Percentiles rank a stretch among this genome's conserved stretches.
phyloP scores from a whole-genome alignment of 2,329 filamentous ascomycete species.

The Microcyclosporella mali region DNA sequence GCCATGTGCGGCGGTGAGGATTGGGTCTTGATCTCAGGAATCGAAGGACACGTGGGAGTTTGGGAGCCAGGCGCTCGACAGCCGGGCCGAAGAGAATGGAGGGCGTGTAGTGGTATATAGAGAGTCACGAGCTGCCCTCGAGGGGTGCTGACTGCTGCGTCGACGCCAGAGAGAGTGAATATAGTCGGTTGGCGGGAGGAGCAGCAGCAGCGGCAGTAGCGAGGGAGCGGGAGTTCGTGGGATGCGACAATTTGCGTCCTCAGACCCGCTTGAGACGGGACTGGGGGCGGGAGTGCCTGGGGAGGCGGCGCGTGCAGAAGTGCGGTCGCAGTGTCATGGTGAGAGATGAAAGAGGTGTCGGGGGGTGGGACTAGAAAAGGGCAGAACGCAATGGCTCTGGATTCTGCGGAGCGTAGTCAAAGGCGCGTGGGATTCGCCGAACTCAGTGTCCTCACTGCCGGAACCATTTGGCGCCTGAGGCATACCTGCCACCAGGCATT shows the following conservation, averaged over 20 bases:
- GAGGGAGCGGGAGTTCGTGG: conserved; percentile 27
- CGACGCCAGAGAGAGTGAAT: conserved; percentile 10
- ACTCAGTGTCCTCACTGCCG: no score
- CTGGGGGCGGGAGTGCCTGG: conserved; percentile 38
- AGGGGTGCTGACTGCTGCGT: background rate
- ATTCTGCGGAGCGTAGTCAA: no score
- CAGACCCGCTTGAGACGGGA: conserved; percentile 47
- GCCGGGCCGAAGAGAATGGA: background rate
- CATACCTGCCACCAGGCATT: no score
- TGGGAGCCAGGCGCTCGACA: conserved; percentile 4
- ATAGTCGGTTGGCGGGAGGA: background rate
- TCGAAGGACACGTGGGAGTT: conserved; percentile 16
- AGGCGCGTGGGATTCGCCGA: no score
- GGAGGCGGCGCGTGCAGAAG: conserved; percentile 16
- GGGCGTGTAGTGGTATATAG: conserved; percentile 5
- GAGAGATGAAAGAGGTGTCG: conserved; percentile 9
- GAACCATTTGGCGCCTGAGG: no score
- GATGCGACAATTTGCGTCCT: conserved; percentile 27
- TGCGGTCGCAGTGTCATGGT: conserved; percentile 24
- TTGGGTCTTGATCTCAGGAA: conserved; percentile 10
- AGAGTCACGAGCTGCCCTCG: conserved; percentile 10
- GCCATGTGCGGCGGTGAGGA: conserved; percentile 35
- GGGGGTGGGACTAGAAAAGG: conserved; percentile 1
- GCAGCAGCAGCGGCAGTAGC: background rate
- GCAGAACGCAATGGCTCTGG: no score